phyloP scores from a whole-genome alignment of 441 rosid species.

The Adansonia rubrostipa region DNA sequence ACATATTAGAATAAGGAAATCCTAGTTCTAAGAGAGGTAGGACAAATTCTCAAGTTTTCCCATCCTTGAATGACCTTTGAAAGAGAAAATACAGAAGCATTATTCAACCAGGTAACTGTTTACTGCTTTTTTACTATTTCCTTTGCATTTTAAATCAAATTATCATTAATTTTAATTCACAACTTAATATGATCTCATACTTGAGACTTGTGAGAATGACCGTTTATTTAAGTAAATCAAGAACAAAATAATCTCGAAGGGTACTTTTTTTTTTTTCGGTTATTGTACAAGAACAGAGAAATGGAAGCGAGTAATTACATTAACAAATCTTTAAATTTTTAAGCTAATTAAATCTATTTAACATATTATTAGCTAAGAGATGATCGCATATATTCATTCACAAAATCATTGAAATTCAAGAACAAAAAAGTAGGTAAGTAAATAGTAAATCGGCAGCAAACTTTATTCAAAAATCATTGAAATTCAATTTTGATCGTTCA shows the following conservation, averaged over 20 bases:
- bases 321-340: background rate
- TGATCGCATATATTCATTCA: too few species aligned
- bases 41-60: background rate
- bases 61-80: too few species aligned
- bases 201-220: background rate
- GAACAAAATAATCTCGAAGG: background rate
- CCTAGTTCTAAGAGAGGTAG: background rate
- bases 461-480: background rate
- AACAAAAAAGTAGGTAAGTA: background rate
- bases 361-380: too few species aligned
- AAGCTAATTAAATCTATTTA: too few species aligned
- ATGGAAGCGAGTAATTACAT: background rate
- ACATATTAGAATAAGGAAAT: background rate
- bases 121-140: background rate
- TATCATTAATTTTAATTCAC: background rate
- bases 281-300: background rate
- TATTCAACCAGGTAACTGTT: too few species aligned
- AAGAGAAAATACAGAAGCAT: too few species aligned
- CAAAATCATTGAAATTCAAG: too few species aligned
- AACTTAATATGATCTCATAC: background rate
- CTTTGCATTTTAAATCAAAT: background rate
- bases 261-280: background rate
- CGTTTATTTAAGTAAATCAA: background rate
- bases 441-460: background rate
- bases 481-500: constrained; percentile 5